Conservation (phyloP, 2,329 filamentous ascomycete genomes). For the Colletotrichum acutatum region DNA sequence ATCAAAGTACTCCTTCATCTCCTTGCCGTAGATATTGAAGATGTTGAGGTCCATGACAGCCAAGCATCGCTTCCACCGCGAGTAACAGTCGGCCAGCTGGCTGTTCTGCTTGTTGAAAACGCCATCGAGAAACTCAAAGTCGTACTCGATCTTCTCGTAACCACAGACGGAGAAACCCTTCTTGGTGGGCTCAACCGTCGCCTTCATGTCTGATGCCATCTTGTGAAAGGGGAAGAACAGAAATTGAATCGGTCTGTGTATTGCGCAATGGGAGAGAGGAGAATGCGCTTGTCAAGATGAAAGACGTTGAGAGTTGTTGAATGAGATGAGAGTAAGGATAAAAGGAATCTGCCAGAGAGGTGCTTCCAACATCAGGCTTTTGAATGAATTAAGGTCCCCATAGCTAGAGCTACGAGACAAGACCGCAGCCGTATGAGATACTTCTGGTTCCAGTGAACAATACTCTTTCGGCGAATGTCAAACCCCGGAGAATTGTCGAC, state of each 20-base stretch:
- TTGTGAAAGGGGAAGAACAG: conserved; percentile 31
- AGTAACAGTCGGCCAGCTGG: conserved; percentile 73
- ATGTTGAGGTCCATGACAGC: conserved; percentile 80
- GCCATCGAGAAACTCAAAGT: conserved; percentile 78
- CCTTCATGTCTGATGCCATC: conserved; percentile 76
- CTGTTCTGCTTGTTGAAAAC: conserved; percentile 71
- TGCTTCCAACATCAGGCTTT: conserved; percentile 26
- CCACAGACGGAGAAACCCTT: conserved; percentile 77
- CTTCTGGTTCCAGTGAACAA: not conserved
- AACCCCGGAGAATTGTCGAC: not conserved
- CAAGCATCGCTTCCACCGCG: conserved; percentile 72
- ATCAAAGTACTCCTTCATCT: conserved; percentile 75
- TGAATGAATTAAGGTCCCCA: conserved; percentile 2
- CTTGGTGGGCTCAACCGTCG: conserved; percentile 70
- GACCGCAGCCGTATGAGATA: not conserved
- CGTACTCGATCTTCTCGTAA: conserved; percentile 81
- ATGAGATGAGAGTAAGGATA: not conserved
- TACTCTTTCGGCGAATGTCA: not conserved
- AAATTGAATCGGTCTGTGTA: not conserved
- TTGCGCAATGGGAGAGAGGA: not conserved
- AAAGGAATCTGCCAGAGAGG: not conserved
- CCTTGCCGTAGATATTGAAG: conserved; percentile 72
- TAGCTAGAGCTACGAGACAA: not conserved
- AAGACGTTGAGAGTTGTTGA: not conserved
- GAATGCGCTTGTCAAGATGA: not conserved